A percentile compares a stretch with the other conserved stretches of the same genome.
phyloP scores from a whole-genome alignment of 495 filamentous ascomycete species.

The Podospora pseudopauciseta region DNA sequence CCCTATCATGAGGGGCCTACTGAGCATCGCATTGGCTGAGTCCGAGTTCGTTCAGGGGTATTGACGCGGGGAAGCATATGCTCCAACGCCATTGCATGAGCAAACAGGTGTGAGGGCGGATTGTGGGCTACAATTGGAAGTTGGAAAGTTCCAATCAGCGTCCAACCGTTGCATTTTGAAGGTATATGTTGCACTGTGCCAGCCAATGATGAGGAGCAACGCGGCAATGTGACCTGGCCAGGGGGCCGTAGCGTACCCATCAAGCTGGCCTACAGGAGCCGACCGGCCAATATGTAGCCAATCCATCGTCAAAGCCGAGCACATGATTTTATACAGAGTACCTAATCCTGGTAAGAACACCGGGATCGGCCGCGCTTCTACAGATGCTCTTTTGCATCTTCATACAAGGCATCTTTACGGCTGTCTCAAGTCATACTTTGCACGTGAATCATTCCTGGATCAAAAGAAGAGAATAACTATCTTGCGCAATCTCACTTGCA shows the following conservation, averaged over 20 bases:
- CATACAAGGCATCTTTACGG: too few species aligned
- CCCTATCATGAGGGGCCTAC: not conserved
- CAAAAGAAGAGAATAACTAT: too few species aligned
- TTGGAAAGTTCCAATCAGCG: slow-evolving; percentile 4
- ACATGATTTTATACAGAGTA: not conserved
- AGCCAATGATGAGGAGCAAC: slow-evolving; percentile 14
- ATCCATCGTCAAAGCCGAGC: not conserved
- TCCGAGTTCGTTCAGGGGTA: not conserved
- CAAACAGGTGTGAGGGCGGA: not conserved
- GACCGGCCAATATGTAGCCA: not conserved
- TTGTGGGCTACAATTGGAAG: slow-evolving; percentile 1
- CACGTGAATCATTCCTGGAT: too few species aligned
- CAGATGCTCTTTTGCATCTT: too few species aligned
- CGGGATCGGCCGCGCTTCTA: too few species aligned
- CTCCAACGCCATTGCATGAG: slow-evolving; percentile 1
- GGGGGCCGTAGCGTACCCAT: not conserved
- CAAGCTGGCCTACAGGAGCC: not conserved
- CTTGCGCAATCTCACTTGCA: too few species aligned
- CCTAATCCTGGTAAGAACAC: too few species aligned
- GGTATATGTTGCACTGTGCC: too few species aligned
- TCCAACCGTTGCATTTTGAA: slow-evolving; percentile 6
- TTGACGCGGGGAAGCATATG: slow-evolving; percentile 4
- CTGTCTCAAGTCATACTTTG: too few species aligned
- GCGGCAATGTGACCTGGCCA: not conserved
- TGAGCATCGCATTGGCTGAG: slow-evolving; percentile 6